Evolutionary conservation across 1,139 yeast genomes (phyloP).

Genomic region (Diutina neorugosa): DNA sequence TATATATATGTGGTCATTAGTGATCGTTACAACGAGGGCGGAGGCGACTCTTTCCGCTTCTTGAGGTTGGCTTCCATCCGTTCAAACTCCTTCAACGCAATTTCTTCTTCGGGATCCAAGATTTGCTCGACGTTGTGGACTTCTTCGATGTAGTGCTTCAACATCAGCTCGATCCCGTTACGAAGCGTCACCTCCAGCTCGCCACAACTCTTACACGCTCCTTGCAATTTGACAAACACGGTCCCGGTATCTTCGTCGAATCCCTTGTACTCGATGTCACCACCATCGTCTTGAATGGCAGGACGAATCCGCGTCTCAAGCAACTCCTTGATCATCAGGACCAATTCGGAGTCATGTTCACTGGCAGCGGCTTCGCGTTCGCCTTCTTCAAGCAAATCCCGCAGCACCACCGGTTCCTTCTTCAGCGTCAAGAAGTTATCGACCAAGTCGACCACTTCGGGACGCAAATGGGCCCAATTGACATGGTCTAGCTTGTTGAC

Average conservation of each 20-base stretch:
- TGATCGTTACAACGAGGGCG: constrained; percentile 6
- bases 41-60: constrained; percentile 7
- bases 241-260: constrained; percentile 11
- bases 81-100: constrained; percentile 10
- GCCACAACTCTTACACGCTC: constrained; percentile 11
- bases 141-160: constrained; percentile 11
- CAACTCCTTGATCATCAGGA: constrained; percentile 11
- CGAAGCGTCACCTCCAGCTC: constrained; percentile 10
- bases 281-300: constrained; percentile 12
- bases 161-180: constrained; percentile 11
- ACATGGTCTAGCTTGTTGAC: constrained; percentile 35
- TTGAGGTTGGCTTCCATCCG: constrained; percentile 9
- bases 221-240: constrained; percentile 10
- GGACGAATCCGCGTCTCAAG: constrained; percentile 11
- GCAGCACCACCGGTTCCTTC: background rate
- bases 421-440: constrained; percentile 20
- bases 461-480: constrained; percentile 34
- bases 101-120: constrained; percentile 11
- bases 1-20: background rate
- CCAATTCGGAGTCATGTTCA: constrained; percentile 10
- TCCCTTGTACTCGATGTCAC: constrained; percentile 10
- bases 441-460: constrained; percentile 30
- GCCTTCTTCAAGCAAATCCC: constrained; percentile 2
- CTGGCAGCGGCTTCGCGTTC: constrained; percentile 9
- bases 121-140: constrained; percentile 10